phyloP scores from a whole-genome alignment of 352 stramenopile species.

The Globisporangium abappressorium region DNA sequence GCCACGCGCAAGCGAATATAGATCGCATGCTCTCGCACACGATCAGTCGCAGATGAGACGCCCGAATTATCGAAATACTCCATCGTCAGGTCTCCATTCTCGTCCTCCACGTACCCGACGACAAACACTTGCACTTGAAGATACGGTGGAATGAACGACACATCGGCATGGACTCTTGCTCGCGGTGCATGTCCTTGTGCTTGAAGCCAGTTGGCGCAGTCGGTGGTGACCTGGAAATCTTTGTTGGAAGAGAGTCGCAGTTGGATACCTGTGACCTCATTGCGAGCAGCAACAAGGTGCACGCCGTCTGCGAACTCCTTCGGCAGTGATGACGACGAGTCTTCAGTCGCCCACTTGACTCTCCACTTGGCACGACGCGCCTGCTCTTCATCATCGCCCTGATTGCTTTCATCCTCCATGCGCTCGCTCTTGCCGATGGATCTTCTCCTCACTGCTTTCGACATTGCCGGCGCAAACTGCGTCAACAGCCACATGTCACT shows the following conservation, averaged over 20 bases:
- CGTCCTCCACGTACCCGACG: constrained; percentile 60
- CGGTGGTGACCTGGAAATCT: constrained; percentile 47
- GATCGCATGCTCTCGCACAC: constrained; percentile 41
- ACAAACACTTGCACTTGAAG: constrained; percentile 53
- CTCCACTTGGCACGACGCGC: constrained; percentile 12
- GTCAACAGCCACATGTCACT: constrained; percentile 42
- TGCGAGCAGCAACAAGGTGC: constrained; percentile 40
- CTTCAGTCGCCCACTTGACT: constrained; percentile 32
- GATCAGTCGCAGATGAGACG: constrained; percentile 22
- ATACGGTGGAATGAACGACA: constrained; percentile 45
- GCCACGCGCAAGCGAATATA: constrained; percentile 56
- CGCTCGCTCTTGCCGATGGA: neutral
- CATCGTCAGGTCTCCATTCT: constrained; percentile 52
- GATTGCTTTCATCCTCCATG: constrained; percentile 18
- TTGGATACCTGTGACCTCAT: constrained; percentile 60
- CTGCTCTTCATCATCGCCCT: constrained; percentile 10
- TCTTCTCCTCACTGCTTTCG: constrained; percentile 26
- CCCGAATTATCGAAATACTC: constrained; percentile 49
- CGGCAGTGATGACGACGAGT: constrained; percentile 10
- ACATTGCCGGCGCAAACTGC: constrained; percentile 53
- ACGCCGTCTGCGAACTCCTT: constrained; percentile 37
- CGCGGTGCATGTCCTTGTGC: constrained; percentile 53
- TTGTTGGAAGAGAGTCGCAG: constrained; percentile 54
- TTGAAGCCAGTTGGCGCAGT: constrained; percentile 56
- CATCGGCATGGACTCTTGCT: constrained; percentile 53